Evolutionary conservation across 1,284 basidiomycete species (phyloP), one percentile per base, ranked within the genome.

Genomic region (Kalmanozyma brasiliensis): DNA sequence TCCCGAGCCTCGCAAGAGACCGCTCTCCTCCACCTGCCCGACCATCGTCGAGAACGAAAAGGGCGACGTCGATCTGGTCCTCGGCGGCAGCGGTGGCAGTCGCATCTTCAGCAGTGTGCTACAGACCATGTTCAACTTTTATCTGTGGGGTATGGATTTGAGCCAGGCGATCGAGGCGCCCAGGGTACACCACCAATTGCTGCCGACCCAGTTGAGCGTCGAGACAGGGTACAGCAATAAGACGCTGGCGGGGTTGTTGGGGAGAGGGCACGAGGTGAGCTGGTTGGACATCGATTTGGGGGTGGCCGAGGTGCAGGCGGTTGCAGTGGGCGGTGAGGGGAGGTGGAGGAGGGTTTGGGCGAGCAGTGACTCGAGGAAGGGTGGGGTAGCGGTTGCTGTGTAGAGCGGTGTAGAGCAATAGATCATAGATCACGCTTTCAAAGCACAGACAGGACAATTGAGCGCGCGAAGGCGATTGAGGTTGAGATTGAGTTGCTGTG

Each of bases 161-260:
- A 89, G 89, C 57, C 82, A 86, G 29, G 92, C 94, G 0, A 88
- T 98, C 33, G 95, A 98, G 82, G 86, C 84, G 65, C 89, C 91
- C 0, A 86, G 94, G n/a, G 80, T 96, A n/a, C 94, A 98, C 79
- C 88, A 96, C 79, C 95, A 98, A 81, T 58, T 79, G 20, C 53
- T 79, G 8, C 77, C 77, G 9, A 51, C 49, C 16, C 23, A 56
- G 22, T 48, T 78, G 4, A 66, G 57, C 17, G 66, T 65, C n/a
- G 77, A 79, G 56, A 77, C 72, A 4, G 61, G 65, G 9, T 75
- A 68, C 47, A 58, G 49, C 38, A 60, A 58, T 2, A 59, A 64
- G 16, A 52, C 63, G 22, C 30, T 76, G 1, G 66, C 70, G 0
- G 70, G 52, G 1, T 45, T 79, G 19, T 34, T 38, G 34, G 59